Base-by-base conservation (phyloP, 2,329 filamentous ascomycete species). In the Aureobasidium namibiae region DNA sequence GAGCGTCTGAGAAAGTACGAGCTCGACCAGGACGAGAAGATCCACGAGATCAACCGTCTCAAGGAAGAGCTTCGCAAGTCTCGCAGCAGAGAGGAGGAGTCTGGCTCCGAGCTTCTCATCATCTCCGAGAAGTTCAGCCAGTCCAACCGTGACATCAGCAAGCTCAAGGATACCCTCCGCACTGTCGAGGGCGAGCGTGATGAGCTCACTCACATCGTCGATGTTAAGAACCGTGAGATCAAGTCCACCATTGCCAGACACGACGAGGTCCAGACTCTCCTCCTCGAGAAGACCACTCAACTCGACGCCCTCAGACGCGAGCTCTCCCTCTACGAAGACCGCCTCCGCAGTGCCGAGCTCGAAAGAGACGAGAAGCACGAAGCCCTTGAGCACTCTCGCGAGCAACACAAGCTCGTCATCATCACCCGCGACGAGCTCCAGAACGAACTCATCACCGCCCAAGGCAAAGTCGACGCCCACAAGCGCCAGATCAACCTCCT, bases 161-260 rank as follows among this genome's bases (percentile, higher is more conserved):
- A 65, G 53, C 48, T 64, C 44, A 67, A 66, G 44, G 66, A 69
- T 29, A 64, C 54, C 21, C 60, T 69, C 26, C 63, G 63, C 26
- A 61, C 61, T n/a, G 60, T 66, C 38, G 68, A 70, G 59, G 54
- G 59, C 10, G 68, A 70, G 61, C 65, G 67, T 33, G 67, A 69
- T 53, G 68, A 70, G 34, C 67, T 67, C 34, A 48, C 59, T 21
- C 60, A 63, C 36, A 67, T 64, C 18, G 63, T 68, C 18, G 68
- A 69, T 18, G 61, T 63, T 36, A 62, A 68, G 34, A 66, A 67
- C 13, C 58, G 63, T 11, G 67, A 70, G 61, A 61, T 68, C 57
- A 67, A 66, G 54, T 61, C 57, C 18, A 65, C 66, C 49, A 65
- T 61, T 11, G 62, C 63, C 18, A 60, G 56, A 45, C 61, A 65